Conservation (phyloP, 306 rosid genomes). For the Cucumis cinereus region DNA sequence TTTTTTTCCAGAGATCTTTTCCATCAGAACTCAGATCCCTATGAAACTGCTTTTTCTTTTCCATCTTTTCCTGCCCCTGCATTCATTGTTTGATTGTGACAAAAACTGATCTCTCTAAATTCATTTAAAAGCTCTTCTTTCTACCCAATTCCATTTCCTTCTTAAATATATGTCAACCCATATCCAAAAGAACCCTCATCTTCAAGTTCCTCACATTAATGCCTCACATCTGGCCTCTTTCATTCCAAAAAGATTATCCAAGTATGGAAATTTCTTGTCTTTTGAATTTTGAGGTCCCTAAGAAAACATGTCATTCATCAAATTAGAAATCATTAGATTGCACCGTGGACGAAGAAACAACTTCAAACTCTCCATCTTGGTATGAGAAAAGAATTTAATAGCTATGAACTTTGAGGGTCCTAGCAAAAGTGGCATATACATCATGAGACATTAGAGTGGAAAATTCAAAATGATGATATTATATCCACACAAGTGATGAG, state of each 20-base stretch:
- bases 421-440: not conserved
- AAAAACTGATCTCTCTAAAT: not conserved
- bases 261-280: too few relatives aligned
- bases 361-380: not conserved
- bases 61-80: not conserved
- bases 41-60: not conserved
- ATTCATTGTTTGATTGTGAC: not conserved
- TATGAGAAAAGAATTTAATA: not conserved
- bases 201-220: not conserved
- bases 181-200: not conserved
- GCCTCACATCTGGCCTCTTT: not conserved
- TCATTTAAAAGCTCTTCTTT: not conserved
- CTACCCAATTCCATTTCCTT: not conserved
- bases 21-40: constrained; percentile 8
- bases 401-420: not conserved
- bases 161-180: not conserved
- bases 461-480: not conserved
- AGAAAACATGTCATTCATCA: not conserved
- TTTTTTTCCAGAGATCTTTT: constrained; percentile 3
- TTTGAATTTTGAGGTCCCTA: not conserved
- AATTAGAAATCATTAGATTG: not conserved
- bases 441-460: not conserved
- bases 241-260: not conserved
- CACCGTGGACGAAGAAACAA: not conserved
- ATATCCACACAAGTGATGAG: not conserved